Evolutionary conservation across 768 basidiomycete species (phyloP).

Genomic region (Astraeus odoratus): DNA sequence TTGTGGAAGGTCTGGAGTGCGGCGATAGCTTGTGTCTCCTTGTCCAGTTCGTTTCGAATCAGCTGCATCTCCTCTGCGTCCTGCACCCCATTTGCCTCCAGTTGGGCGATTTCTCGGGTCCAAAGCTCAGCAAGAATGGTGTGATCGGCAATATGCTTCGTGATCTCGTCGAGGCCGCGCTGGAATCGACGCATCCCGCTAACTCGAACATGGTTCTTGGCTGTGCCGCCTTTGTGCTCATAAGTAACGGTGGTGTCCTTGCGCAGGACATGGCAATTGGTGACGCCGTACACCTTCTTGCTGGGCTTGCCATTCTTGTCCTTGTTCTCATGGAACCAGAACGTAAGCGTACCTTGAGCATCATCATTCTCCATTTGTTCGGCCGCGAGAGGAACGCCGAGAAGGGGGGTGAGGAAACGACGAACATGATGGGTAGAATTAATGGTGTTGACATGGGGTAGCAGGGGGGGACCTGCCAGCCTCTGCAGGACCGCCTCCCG

Average conservation of each 20-base stretch:
- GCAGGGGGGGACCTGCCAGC: slow-evolving; percentile 16
- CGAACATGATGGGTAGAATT: slow-evolving; percentile 9
- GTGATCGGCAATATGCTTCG: slow-evolving; percentile 5
- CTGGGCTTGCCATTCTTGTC: slow-evolving; percentile 17
- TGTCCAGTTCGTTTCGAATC: background rate
- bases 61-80: slow-evolving; percentile 4
- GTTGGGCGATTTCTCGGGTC: slow-evolving; percentile 14
- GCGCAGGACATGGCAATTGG: slow-evolving; percentile 22
- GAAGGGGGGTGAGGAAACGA: slow-evolving; percentile 20
- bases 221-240: slow-evolving; percentile 20
- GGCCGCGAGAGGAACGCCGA: slow-evolving; percentile 24
- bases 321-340: slow-evolving; percentile 27
- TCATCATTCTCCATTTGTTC: slow-evolving; percentile 7
- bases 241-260: slow-evolving; percentile 20
- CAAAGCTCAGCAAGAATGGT: slow-evolving; percentile 11
- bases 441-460: slow-evolving; percentile 8
- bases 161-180: slow-evolving; percentile 22
- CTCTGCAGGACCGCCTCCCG: slow-evolving; percentile 24
- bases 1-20: slow-evolving; percentile 8
- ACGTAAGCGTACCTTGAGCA: slow-evolving; percentile 24
- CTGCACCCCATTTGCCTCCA: slow-evolving; percentile 16
- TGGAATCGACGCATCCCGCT: slow-evolving; percentile 15
- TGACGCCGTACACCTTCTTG: slow-evolving; percentile 20
- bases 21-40: slow-evolving; percentile 8
- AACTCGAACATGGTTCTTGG: slow-evolving; percentile 13